Conservation (phyloP, 768 basidiomycete species). For the Roridomyces roridus region DNA sequence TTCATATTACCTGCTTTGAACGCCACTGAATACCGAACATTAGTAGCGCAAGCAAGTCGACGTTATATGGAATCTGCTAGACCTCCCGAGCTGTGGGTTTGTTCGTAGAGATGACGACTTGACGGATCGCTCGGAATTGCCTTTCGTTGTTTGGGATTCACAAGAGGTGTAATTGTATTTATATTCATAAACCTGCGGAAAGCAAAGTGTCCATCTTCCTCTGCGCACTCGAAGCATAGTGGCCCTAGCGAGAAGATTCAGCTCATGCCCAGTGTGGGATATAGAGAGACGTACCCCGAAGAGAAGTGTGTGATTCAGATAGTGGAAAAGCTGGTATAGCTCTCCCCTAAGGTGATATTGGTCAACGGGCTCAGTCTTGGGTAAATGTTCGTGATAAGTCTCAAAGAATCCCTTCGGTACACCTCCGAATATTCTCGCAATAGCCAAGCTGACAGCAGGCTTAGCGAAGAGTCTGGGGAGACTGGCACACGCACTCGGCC, state of each 20-base stretch:
- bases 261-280: constrained; percentile 25
- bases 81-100: constrained; percentile 21
- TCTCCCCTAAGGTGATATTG: constrained; percentile 70
- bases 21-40: constrained; percentile 4
- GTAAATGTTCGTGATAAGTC: constrained; percentile 66
- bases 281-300: constrained; percentile 65
- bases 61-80: constrained; percentile 15
- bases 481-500: constrained; percentile 66
- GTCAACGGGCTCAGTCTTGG: constrained; percentile 67
- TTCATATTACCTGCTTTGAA: neutral
- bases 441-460: constrained; percentile 59
- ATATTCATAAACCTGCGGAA: neutral
- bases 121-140: constrained; percentile 1
- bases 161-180: neutral
- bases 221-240: constrained; percentile 61
- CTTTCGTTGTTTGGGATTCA: constrained; percentile 17
- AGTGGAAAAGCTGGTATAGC: constrained; percentile 83
- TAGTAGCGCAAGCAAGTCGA: constrained; percentile 20
- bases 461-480: neutral
- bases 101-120: constrained; percentile 8
- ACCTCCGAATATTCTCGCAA: constrained; percentile 82
- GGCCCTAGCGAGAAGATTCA: constrained; percentile 46
- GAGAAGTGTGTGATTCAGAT: constrained; percentile 80
- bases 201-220: constrained; percentile 47
- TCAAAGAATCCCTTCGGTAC: constrained; percentile 68